Conservation (phyloP, 441 rosid species). For the Pelargonium fulgidum region DNA sequence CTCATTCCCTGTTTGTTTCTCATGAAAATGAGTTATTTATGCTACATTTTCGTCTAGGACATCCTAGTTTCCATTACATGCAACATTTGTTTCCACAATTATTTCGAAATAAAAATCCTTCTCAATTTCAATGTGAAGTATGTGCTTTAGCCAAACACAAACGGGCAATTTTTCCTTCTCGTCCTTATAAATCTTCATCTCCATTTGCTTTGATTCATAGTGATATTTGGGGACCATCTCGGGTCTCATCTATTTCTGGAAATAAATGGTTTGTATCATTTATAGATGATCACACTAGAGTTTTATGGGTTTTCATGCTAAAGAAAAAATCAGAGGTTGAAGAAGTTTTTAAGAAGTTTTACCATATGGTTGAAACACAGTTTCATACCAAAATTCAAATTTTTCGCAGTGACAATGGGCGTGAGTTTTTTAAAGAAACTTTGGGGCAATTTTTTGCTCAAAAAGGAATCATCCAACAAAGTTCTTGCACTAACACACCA, state of each 20-base stretch:
- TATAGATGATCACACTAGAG: neutral
- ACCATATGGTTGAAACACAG: neutral
- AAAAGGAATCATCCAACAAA: neutral
- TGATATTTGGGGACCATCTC: neutral
- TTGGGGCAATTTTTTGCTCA: neutral
- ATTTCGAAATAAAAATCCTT: no score
- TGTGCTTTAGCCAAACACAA: neutral
- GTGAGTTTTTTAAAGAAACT: neutral
- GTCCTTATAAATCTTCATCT: neutral
- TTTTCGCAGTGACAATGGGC: neutral
- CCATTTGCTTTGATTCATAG: neutral
- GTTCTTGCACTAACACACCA: neutral
- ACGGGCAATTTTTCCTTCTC: neutral
- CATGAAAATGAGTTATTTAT: no score
- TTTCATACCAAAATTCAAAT: neutral
- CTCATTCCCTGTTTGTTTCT: no score
- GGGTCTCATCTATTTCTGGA: neutral
- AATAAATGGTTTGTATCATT: neutral
- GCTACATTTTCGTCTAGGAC: no score
- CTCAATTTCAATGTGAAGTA: neutral
- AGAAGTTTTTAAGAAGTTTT: neutral
- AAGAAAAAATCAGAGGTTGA: neutral
- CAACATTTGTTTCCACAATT: no score
- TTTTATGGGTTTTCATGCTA: neutral
- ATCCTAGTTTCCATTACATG: no score